Evolutionary conservation across 2,329 filamentous ascomycete genomes (phyloP).

Genomic region (Botrytis cinerea): DNA sequence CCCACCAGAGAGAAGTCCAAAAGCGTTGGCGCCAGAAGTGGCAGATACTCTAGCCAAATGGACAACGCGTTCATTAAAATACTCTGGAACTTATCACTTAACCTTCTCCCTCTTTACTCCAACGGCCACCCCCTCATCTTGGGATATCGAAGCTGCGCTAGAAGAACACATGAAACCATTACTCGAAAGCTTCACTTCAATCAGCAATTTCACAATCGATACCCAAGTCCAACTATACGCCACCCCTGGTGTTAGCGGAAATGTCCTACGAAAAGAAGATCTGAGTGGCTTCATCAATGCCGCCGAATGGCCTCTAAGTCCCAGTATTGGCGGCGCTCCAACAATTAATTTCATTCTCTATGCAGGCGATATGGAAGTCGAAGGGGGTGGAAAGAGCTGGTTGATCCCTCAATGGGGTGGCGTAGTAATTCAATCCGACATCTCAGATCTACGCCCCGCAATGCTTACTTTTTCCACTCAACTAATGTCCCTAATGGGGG

Average conservation of each 20-base stretch:
- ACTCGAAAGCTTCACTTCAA: conserved; percentile 73
- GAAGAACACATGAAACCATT: conserved; percentile 80
- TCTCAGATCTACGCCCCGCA: conserved; percentile 71
- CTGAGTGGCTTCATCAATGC: conserved; percentile 95
- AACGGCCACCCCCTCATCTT: conserved; percentile 74
- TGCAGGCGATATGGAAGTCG: conserved; percentile 61
- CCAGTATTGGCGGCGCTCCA: conserved; percentile 88
- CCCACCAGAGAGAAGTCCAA: conserved; percentile 50
- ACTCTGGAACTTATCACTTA: conserved; percentile 90
- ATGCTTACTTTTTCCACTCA: conserved; percentile 91
- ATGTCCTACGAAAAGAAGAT: conserved; percentile 78
- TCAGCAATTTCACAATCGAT: conserved; percentile 94
- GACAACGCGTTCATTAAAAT: conserved; percentile 83
- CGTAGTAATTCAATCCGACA: conserved; percentile 59
- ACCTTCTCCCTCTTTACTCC: conserved; percentile 94
- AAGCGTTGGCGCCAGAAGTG: conserved; percentile 52
- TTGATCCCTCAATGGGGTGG: conserved; percentile 95
- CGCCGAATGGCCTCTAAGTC: conserved; percentile 94
- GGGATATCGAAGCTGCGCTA: conserved; percentile 86
- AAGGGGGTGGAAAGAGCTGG: conserved; percentile 66
- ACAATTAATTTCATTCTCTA: conserved; percentile 97
- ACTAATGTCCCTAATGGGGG: conserved; percentile 81
- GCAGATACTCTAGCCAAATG: conserved; percentile 64
- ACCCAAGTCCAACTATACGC: conserved; percentile 96
- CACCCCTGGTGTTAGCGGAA: conserved; percentile 58